Conservation (phyloP, 2,329 filamentous ascomycete species). For the Phialophora chinensis region DNA sequence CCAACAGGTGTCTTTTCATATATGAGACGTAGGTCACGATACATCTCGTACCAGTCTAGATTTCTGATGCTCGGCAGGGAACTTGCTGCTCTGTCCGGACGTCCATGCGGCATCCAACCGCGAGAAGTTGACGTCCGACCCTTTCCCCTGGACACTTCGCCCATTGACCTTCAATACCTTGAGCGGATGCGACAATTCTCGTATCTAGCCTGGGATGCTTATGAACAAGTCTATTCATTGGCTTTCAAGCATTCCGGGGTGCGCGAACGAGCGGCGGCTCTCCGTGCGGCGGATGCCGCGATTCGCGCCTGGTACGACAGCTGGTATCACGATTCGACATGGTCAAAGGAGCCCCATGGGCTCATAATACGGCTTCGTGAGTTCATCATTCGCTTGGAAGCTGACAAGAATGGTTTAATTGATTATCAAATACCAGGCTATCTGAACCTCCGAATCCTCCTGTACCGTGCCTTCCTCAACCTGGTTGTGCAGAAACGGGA, state of each 20-base stretch:
- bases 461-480: constrained; percentile 28
- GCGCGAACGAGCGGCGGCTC: constrained; percentile 12
- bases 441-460: constrained; percentile 15
- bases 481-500: constrained; percentile 15
- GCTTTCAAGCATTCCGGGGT: constrained; percentile 9
- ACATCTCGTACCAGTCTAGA: constrained; percentile 14
- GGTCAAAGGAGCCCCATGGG: constrained; percentile 26
- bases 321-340: constrained; percentile 15
- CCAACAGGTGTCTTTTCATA: constrained; percentile 19
- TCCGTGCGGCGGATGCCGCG: constrained; percentile 15
- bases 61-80: constrained; percentile 18
- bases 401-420: constrained; percentile 1
- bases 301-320: constrained; percentile 19
- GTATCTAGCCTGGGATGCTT: constrained; percentile 24
- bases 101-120: constrained; percentile 21
- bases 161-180: constrained; percentile 26
- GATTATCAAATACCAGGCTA: constrained; percentile 9
- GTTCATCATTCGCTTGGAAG: constrained; percentile 12
- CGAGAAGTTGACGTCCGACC: constrained; percentile 58
- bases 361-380: constrained; percentile 17
- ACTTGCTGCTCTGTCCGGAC: constrained; percentile 17
- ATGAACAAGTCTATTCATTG: constrained; percentile 24
- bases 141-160: constrained; percentile 68
- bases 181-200: constrained; percentile 28
- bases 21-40: constrained; percentile 24